Conservation (phyloP, 1,284 basidiomycete species). For the Tilletia indica region DNA sequence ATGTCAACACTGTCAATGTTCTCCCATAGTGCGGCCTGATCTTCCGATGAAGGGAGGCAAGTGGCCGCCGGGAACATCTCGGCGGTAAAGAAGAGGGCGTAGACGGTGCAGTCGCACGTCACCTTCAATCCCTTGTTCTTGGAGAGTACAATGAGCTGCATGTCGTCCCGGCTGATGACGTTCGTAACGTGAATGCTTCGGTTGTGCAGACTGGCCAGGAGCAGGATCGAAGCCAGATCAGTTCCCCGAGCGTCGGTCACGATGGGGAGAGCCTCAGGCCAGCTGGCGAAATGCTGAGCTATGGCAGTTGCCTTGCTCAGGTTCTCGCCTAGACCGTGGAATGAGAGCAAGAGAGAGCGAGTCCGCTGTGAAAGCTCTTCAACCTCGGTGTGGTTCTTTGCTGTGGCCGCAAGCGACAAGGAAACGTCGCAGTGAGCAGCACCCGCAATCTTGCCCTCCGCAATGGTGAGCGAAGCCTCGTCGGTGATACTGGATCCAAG, state of each 20-base stretch:
- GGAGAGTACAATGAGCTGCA: slow-evolving; percentile 86
- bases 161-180: slow-evolving; percentile 81
- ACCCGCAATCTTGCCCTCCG: slow-evolving; percentile 47
- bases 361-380: slow-evolving; percentile 42
- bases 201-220: slow-evolving; percentile 86
- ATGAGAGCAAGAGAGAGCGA: slow-evolving; percentile 48
- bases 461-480: slow-evolving; percentile 35
- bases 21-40: slow-evolving; percentile 84
- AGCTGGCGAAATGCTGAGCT: slow-evolving; percentile 82
- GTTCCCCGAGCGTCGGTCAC: slow-evolving; percentile 89
- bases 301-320: slow-evolving; percentile 60
- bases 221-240: slow-evolving; percentile 86
- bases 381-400: slow-evolving; percentile 36
- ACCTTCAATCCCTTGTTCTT: slow-evolving; percentile 92
- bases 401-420: slow-evolving; percentile 46
- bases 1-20: slow-evolving; percentile 81
- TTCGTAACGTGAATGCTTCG: slow-evolving; percentile 92
- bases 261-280: slow-evolving; percentile 88
- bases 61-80: slow-evolving; percentile 64
- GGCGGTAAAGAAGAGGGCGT: slow-evolving; percentile 82
- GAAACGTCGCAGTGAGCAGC: slow-evolving; percentile 49
- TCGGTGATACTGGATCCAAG: slow-evolving; percentile 34
- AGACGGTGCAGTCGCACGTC: slow-evolving; percentile 92
- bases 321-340: slow-evolving; percentile 39
- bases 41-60: slow-evolving; percentile 72